A percentile compares a stretch with the other conserved stretches of the same genome.
These are phyloP conservation scores for Hamamelis virginiana DNA, from an alignment of 164 flowering plant genomes.

Conservation along the genomic window DNA sequence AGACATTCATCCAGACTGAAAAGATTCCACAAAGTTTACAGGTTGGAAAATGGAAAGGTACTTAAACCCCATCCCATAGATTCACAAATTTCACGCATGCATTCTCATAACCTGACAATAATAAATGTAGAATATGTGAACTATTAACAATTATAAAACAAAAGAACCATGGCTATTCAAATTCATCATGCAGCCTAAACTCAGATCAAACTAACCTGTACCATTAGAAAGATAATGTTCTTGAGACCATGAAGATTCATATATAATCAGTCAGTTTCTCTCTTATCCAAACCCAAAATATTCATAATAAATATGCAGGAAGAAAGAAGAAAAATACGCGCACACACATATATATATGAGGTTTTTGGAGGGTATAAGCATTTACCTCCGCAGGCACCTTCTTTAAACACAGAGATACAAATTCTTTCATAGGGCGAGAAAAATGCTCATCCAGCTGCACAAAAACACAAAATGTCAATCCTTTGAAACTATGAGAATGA, in stretches of 20 bases:
- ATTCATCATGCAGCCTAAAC: not conserved
- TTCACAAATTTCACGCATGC: too few species aligned
- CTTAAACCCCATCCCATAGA: too few species aligned
- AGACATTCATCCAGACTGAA: too few species aligned
- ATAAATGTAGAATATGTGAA: too few species aligned
- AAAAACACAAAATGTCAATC: slow-evolving; percentile 15
- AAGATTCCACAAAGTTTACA: too few species aligned
- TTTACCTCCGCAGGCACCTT: slow-evolving; percentile 88
- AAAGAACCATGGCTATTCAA: too few species aligned
- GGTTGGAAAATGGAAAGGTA: too few species aligned
- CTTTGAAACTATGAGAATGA: slow-evolving; percentile 2
- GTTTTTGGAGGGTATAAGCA: slow-evolving; percentile 4
- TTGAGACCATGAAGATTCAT: not conserved
- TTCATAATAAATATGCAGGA: not conserved
- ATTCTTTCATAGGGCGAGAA: slow-evolving; percentile 95
- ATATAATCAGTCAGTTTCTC: not conserved
- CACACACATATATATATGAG: not conserved
- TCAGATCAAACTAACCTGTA: not conserved
- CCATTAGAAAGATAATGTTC: not conserved
- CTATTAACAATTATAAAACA: too few species aligned
- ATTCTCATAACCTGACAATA: too few species aligned
- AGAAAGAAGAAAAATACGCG: not conserved
- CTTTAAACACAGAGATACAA: slow-evolving; percentile 84
- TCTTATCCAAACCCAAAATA: not conserved
- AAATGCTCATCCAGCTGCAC: slow-evolving; percentile 97